These are phyloP conservation scores for Termitomyces sp. DNA, from an alignment of 768 basidiomycete species.

Conservation along the genomic window DNA sequence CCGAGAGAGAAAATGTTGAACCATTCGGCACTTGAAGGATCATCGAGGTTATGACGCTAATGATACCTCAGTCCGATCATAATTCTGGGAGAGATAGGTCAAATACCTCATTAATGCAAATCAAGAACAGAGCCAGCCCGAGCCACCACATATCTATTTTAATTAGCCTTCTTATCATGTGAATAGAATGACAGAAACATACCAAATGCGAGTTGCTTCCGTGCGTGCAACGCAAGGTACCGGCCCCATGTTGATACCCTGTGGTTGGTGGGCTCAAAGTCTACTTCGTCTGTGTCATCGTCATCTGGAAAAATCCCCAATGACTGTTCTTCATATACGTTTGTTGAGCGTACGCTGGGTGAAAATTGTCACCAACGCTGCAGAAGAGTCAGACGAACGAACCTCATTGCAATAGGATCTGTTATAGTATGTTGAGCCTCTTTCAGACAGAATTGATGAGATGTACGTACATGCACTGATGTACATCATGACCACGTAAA, in stretches of 20 bases:
- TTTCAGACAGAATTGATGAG: neutral
- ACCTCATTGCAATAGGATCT: conserved; percentile 86
- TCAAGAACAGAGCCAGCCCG: conserved; percentile 73
- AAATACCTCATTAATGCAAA: conserved; percentile 90
- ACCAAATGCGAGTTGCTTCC: conserved; percentile 91
- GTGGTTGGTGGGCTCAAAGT: conserved; percentile 37
- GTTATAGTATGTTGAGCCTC: neutral
- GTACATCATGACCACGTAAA: conserved; percentile 95
- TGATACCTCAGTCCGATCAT: neutral
- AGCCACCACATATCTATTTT: conserved; percentile 94
- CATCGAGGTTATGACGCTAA: conserved; percentile 55
- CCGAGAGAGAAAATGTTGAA: conserved; percentile 82
- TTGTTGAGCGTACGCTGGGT: conserved; percentile 80
- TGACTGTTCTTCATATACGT: conserved; percentile 91
- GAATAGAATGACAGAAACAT: conserved; percentile 14
- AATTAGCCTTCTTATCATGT: neutral
- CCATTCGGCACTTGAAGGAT: conserved; percentile 52
- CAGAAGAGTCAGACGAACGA: conserved; percentile 1
- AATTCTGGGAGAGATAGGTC: neutral
- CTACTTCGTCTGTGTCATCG: conserved; percentile 43
- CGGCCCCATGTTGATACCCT: conserved; percentile 67
- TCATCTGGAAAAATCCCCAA: conserved; percentile 68
- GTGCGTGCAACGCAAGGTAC: conserved; percentile 77
- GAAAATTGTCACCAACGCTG: neutral
- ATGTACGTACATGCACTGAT: conserved; percentile 66